These are phyloP conservation scores for Globisporangium cystogenes DNA, from an alignment of 352 stramenopile genomes.

Conservation along the genomic window DNA sequence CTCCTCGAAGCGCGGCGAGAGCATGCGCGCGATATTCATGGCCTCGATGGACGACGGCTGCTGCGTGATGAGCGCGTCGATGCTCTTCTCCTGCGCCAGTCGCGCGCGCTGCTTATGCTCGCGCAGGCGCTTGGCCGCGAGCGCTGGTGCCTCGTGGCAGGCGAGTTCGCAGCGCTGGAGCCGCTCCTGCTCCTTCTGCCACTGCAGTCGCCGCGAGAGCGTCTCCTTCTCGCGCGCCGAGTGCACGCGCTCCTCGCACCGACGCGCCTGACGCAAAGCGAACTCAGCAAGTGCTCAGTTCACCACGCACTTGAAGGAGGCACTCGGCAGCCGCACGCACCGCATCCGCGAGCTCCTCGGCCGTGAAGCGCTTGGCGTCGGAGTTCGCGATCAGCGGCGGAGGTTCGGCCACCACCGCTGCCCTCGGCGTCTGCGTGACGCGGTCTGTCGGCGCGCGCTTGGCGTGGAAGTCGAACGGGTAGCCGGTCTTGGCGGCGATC, in stretches of 20 bases:
- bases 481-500: constrained; percentile 35
- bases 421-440: background rate
- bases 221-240: constrained; percentile 33
- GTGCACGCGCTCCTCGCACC: constrained; percentile 47
- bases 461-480: constrained; percentile 29
- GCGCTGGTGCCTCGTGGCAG: constrained; percentile 23
- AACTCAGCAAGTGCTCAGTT: background rate
- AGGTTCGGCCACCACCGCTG: background rate
- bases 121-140: constrained; percentile 39
- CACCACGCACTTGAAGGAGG: background rate
- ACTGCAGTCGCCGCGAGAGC: constrained; percentile 14
- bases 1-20: constrained; percentile 70
- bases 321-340: constrained; percentile 10
- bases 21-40: constrained; percentile 79
- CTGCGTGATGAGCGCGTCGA: constrained; percentile 59
- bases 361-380: constrained; percentile 10
- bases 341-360: constrained; percentile 21
- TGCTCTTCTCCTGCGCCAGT: constrained; percentile 35
- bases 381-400: background rate
- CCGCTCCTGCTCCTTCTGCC: constrained; percentile 27
- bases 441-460: constrained; percentile 1
- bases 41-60: constrained; percentile 70
- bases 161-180: constrained; percentile 23
- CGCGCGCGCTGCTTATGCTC: constrained; percentile 42
- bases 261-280: constrained; percentile 22